Evolutionary conservation across 2,329 filamentous ascomycete species (phyloP).

Genomic region (Fusarium robinianum): DNA sequence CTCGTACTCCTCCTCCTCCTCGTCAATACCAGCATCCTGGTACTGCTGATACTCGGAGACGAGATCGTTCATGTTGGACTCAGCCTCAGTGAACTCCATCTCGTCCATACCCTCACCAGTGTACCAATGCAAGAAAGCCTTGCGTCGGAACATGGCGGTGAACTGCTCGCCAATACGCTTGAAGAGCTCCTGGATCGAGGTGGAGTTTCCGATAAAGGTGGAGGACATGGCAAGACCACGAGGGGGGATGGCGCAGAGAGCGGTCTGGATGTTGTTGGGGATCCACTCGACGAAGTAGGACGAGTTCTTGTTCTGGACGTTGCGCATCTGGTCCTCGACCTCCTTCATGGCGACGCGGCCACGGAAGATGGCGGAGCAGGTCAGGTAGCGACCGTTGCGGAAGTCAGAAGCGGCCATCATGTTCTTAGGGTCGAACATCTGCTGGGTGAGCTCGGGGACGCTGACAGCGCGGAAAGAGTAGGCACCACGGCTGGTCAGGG

Average conservation of each 20-base stretch:
- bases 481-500: constrained; percentile 83
- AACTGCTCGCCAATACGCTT: constrained; percentile 99
- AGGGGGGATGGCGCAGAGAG: constrained; percentile 97
- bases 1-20: constrained; percentile 95
- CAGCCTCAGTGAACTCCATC: constrained; percentile 99
- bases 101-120: constrained; percentile 99
- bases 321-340: constrained; percentile 99
- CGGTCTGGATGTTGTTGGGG: constrained; percentile 99
- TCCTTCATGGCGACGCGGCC: constrained; percentile 99
- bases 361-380: constrained; percentile 99
- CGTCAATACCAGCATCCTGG: constrained; percentile 97
- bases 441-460: constrained; percentile 97
- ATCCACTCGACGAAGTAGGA: constrained; percentile 99
- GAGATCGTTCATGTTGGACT: constrained; percentile 99
- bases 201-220: constrained; percentile 99
- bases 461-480: constrained; percentile 97
- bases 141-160: constrained; percentile 99
- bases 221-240: constrained; percentile 99
- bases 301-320: constrained; percentile 99
- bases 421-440: constrained; percentile 99
- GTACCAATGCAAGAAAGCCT: constrained; percentile 99
- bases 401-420: constrained; percentile 99
- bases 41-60: constrained; percentile 99
- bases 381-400: constrained; percentile 99
- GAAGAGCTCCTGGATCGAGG: constrained; percentile 99